Base-by-base conservation (phyloP, 2,329 filamentous ascomycete species). In the Aspergillus phoenicis region DNA sequence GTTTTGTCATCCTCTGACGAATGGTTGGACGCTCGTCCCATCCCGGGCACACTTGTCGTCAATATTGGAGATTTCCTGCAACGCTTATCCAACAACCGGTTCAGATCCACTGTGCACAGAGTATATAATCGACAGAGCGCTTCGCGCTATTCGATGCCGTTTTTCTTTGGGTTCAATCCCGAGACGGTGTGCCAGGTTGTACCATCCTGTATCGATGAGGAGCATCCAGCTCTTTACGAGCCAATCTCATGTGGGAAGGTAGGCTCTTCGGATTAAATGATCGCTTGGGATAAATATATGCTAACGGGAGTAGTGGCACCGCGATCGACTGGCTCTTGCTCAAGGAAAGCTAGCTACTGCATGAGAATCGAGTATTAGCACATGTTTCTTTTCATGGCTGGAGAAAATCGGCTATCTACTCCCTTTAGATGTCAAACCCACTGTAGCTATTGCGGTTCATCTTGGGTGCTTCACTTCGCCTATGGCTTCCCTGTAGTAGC, bases 131-230 rank as follows among this genome's bases (percentile, higher is more conserved):
- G 63, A 1, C 65, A 66, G 15, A 64, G 64, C 0, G 69, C 69
- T 10, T 80, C 81, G 56, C 73, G 83, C 13, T 81, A 83, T 45
- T 84, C 80, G 0, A 84, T 86, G 81, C 83, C 83, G 0, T 85
- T 86, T 68, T 86, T 86, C 70, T 82, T 85, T 65, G 81, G 80
- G 0, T 80, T 85, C 59, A 84, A 85, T 64, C 82, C 82, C 52
- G 82, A 85, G 75, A 77, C 7, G 1, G 61, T 69, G 22, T 69
- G 64, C 26, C 30, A 47, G 41, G 81, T 84, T 7, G 74, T 84
- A 17, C 78, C 80, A 0, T 81, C 78, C 5, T 84, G 82, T 62
- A 72, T 77, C 13, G 78, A 79, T 15, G 76, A 80, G 49, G 71
- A 71, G 0, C 80, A 83, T 45, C 82, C 81, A 2, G 71, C 80